Base-by-base conservation (phyloP, 2,329 filamentous ascomycete species). In the Zymoseptoria brevis region DNA sequence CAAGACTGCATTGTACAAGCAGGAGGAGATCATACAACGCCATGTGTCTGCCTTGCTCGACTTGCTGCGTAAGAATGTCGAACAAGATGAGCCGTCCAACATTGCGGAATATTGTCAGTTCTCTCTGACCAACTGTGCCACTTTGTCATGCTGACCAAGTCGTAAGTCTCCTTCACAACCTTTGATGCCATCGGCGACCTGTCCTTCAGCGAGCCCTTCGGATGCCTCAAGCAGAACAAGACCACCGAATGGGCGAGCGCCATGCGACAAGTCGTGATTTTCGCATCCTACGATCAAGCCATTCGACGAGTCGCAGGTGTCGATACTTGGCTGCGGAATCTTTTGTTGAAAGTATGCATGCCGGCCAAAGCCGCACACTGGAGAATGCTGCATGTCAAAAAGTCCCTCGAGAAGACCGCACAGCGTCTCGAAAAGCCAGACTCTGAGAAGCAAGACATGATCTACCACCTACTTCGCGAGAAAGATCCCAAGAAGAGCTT, bases 241-340 rank as follows among this genome's bases (percentile, higher is more conserved):
- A 24, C 57, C 6, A 61, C 59, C 3, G 52, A 54, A 8, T 61
- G 59, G 56, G 56, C 59, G 7, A 54, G 22, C 19, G 48, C 59
- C 5, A 58, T 61, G 48, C 54, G 52, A 24, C 45, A 61, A 21
- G 56, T 61, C 7, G 52, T 55, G n/a, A 54, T 59, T 16, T 61
- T 54, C n/a, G 59, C 56, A 3, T 54, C 59, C 1, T 61, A 54
- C 49, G 59, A 58, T 8, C 59, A 61, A n/a, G 59, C 59, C 4
- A 59, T 61, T 30, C 56, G 56, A 3, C 57, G 53, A 35, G 53
- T 57, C 3, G 58, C 52, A 9, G 58, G 58, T 7, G 55, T 60
- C 8, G 55, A 53, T 8, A 55, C 55, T 7, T 57, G 22, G 52
- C 48, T 60, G 1, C 55, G 54, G 8, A 11, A 50, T 24, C 19